These are phyloP conservation scores for Leccinum incarnatum DNA, from an alignment of 768 basidiomycete genomes.

Conservation along the genomic window DNA sequence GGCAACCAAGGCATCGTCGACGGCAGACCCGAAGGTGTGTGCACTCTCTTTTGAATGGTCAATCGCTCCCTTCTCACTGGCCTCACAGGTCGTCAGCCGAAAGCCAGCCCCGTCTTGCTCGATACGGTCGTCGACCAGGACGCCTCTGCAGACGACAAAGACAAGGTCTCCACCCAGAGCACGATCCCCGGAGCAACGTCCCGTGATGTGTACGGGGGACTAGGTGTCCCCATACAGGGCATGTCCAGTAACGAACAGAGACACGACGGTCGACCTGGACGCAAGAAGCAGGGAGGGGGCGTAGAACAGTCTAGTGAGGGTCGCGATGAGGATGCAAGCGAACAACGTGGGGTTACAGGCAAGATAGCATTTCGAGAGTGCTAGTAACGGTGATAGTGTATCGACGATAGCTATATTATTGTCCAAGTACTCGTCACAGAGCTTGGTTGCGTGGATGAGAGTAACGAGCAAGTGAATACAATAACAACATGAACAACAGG, in stretches of 20 bases:
- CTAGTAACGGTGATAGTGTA: background rate
- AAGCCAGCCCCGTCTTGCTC: slow-evolving; percentile 20
- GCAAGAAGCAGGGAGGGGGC: slow-evolving; percentile 27
- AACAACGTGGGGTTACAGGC: slow-evolving; percentile 6
- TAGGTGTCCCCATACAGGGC: slow-evolving; percentile 32
- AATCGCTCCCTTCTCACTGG: background rate
- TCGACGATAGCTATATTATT: background rate
- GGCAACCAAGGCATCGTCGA: slow-evolving; percentile 22
- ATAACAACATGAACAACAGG: slow-evolving; percentile 8
- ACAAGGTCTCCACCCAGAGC: slow-evolving; percentile 12
- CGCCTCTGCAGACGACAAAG: slow-evolving; percentile 23
- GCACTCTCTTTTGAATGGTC: background rate
- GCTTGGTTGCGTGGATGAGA: slow-evolving; percentile 1
- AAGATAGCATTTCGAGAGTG: slow-evolving; percentile 8
- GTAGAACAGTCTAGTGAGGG: slow-evolving; percentile 16
- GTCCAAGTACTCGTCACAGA: background rate
- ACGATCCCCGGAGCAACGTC: slow-evolving; percentile 35
- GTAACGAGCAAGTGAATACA: slow-evolving; percentile 3
- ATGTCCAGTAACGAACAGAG: slow-evolving; percentile 35
- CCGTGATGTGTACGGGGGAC: slow-evolving; percentile 28
- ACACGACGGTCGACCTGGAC: slow-evolving; percentile 33
- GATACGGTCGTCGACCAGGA: slow-evolving; percentile 33
- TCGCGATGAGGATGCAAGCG: slow-evolving; percentile 1
- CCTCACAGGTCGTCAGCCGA: slow-evolving; percentile 12
- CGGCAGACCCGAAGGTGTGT: slow-evolving; percentile 17